phyloP scores from a whole-genome alignment of 768 basidiomycete genomes.

The Paxillus involutus region DNA sequence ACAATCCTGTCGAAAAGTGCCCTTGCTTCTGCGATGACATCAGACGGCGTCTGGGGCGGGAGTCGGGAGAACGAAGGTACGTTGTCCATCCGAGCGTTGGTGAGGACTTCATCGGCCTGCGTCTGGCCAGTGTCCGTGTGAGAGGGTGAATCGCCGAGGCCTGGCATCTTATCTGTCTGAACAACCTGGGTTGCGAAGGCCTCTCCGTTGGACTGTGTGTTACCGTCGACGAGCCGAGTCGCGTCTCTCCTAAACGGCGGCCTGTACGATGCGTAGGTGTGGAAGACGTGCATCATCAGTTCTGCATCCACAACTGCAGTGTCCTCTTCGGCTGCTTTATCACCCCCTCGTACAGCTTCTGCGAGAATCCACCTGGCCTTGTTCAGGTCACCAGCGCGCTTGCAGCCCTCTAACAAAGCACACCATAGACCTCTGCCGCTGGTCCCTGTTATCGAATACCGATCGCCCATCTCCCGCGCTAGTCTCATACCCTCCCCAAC shows the following conservation, averaged over 20 bases:
- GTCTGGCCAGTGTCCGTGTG: conserved; percentile 6
- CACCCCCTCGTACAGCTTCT: conserved; percentile 51
- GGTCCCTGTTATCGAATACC: conserved; percentile 38
- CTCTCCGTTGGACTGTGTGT: not conserved
- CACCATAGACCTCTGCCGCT: conserved; percentile 65
- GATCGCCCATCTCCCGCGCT: conserved; percentile 84
- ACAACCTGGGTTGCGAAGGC: conserved; percentile 3
- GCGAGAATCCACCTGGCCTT: conserved; percentile 89
- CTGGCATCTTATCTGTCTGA: not conserved
- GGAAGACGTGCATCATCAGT: conserved; percentile 81
- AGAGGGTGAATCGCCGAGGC: not conserved
- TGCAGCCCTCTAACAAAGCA: conserved; percentile 88
- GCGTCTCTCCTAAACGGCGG: conserved; percentile 62
- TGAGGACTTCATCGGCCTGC: not conserved
- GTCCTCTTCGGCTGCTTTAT: conserved; percentile 18
- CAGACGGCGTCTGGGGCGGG: conserved; percentile 71
- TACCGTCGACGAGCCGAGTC: conserved; percentile 41
- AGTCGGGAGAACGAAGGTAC: conserved; percentile 42
- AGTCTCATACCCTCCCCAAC: conserved; percentile 83
- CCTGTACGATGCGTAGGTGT: conserved; percentile 80
- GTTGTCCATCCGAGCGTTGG: conserved; percentile 3
- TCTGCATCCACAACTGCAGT: conserved; percentile 55
- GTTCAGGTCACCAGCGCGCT: conserved; percentile 79
- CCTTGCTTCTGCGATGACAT: conserved; percentile 68
- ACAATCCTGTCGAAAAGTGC: conserved; percentile 65